These are phyloP conservation scores for Patellifolia procumbens DNA, from an alignment of 179 eudicot species.

Conservation along the genomic window DNA sequence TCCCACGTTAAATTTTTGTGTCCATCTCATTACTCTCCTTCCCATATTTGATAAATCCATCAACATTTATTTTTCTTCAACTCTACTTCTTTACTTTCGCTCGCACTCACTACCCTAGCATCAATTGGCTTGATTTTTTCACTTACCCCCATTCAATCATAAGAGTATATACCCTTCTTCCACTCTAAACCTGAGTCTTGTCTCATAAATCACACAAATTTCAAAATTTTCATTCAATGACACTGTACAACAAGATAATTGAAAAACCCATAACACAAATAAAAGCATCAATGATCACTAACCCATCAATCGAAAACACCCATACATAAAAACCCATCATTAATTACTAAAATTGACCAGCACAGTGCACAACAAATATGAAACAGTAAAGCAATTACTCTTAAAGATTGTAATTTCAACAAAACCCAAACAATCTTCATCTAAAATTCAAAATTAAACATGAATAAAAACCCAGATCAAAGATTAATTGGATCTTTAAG, in stretches of 20 bases:
- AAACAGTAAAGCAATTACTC: background rate
- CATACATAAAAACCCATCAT: background rate
- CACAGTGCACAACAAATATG: background rate
- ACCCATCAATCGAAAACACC: conserved; percentile 15
- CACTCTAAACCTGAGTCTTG: background rate
- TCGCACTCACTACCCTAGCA: too few species aligned
- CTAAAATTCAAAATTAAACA: background rate
- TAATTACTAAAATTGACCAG: background rate
- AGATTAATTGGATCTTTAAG: conserved; percentile 15
- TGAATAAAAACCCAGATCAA: conserved; percentile 14
- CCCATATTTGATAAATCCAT: too few species aligned
- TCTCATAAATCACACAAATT: conserved; percentile 4
- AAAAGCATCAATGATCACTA: conserved; percentile 7
- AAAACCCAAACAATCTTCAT: background rate
- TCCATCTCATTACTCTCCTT: too few species aligned
- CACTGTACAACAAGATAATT: background rate
- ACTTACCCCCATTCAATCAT: background rate
- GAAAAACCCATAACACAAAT: background rate
- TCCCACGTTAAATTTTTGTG: too few species aligned
- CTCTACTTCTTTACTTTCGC: too few species aligned
- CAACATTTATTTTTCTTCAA: too few species aligned
- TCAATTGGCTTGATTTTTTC: background rate
- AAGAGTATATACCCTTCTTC: background rate
- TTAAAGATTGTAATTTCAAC: conserved; percentile 7
- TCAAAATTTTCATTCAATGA: background rate